Conservation (phyloP, 768 basidiomycete species). For the Trichaptum fuscoviolaceum region DNA sequence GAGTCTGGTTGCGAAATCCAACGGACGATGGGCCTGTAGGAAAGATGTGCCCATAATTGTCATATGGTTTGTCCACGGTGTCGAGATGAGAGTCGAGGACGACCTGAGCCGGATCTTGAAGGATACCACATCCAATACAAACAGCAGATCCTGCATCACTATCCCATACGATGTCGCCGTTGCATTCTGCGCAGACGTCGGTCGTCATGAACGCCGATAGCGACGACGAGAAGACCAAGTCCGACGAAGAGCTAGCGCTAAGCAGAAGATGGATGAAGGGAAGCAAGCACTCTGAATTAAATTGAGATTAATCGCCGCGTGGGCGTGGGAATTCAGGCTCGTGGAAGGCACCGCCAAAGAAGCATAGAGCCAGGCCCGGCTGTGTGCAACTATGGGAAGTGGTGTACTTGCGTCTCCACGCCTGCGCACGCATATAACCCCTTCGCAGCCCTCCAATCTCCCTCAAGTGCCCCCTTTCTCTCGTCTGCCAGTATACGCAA, state of each 20-base stretch:
- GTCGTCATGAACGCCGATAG: conserved; percentile 12
- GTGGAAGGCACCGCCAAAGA: not conserved
- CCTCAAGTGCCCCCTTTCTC: conserved; percentile 5
- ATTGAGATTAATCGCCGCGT: not conserved
- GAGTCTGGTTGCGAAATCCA: conserved; percentile 36
- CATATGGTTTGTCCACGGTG: conserved; percentile 5
- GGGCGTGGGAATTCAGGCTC: not conserved
- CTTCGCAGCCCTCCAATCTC: conserved; percentile 5
- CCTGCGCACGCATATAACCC: conserved; percentile 5
- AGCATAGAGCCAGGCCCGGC: not conserved
- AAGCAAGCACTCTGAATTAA: not conserved
- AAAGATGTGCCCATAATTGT: conserved; percentile 4
- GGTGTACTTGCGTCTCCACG: not conserved
- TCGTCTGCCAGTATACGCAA: conserved; percentile 1
- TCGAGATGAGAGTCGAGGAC: conserved; percentile 48
- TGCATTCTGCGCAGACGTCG: conserved; percentile 47
- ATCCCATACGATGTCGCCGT: conserved; percentile 46
- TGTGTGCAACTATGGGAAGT: not conserved
- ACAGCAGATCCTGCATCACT: conserved; percentile 55
- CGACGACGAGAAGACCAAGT: not conserved
- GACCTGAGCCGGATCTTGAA: conserved; percentile 56
- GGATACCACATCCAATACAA: conserved; percentile 68
- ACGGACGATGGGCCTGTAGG: not conserved
- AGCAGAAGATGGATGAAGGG: not conserved
- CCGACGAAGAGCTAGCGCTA: conserved; percentile 1